Base-by-base conservation (phyloP, 1,139 yeast species). In the Pichia sp. region DNA sequence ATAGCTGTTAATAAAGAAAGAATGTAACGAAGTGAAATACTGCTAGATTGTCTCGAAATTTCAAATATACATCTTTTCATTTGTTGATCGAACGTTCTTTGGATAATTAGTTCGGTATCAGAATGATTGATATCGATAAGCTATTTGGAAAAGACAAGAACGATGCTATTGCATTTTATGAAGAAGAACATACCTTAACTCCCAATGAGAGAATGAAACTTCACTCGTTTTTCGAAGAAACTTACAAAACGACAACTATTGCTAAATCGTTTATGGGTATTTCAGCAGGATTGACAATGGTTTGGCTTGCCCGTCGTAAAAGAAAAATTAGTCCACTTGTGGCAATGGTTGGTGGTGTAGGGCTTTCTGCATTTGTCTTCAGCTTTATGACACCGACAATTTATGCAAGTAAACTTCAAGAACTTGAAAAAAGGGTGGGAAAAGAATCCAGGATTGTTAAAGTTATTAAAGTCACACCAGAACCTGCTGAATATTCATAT, bases 211-310 rank as follows among this genome's bases (percentile, higher is more conserved):
- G 64, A 27, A 42, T 37, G 26, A 51, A 54, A 23, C 42, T 62
- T 18, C 53, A 56, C 16, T 23, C 40, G 3, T 59, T 59, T 34
- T 61, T 54, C 32, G 52, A 49, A n/a, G 48, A 47, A 8, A 44
- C 57, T 6, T 47, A 55, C 36, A 51, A 49, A 16, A 43, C 54
- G 1, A 50, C 57, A 12, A 44, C 57, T 6, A 43, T 52, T 11
- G 56, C 56, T 7, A 48, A 55, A 20, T 52, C 59, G 2, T 46
- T 58, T 3, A 29, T 52, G n/a, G 62, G 63, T 8, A 53, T 60
- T 22, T 54, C 56, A 1, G 53, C 56, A 6, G 64, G 62, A 15
- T 52, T 53, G 4, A 53, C 55, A 13, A 40, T 56, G n/a, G 62
- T 61, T 1, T 57, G 59, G 47, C 25, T 60, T 11, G 42, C 54